Evolutionary conservation across 352 stramenopile genomes (phyloP), one percentile per base, ranked within the genome.

Genomic region (Phytophthora constricta): DNA sequence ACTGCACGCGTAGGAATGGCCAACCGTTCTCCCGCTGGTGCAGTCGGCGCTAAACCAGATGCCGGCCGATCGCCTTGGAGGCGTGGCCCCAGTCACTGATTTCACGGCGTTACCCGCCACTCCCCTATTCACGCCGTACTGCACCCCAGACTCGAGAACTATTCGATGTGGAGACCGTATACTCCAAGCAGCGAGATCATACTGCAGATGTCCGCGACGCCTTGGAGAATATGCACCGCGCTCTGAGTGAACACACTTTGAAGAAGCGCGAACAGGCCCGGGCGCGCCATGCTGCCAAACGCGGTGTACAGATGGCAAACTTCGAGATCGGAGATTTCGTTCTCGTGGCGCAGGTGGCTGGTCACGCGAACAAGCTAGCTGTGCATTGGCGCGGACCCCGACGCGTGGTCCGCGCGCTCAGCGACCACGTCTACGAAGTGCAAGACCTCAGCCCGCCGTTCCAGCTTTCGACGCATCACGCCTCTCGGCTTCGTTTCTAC

Each of bases 291-390:
- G 60, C 43, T 1, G 11, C 5, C 1, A 42, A 46, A 33, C 0
- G 16, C 3, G 39, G 58, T 5, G 28, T 59, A 4, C 5, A 27
- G 22, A 43, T 57, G 43, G 1, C 52, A 1, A n/a, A 48, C 7
- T 68, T 57, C 5, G 3, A 2, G 1, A 20, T 34, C 9, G 50
- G 43, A 17, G 50, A 61, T 60, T 67, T 58, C 16, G 49, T 60
- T 2, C n/a, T 67, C 10, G 17, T 17, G 1, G 42, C 42, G 2
- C 20, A 41, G 10, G 50, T 57, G 1, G 8, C 31, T 1, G 20
- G 28, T 10, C 16, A 22, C 0, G 20, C 28, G 0, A 67, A 61
- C 13, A 67, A 67, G 13, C 13, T 56, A 2, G 50, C 50, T 0
- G 13, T 67, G 0, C 9, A 51, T 1, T 67, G 59, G 51, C 23